Evolutionary conservation across 2,329 filamentous ascomycete species (phyloP), one percentile per base, ranked within the genome.

Genomic region (Drechslerella dactyloides): DNA sequence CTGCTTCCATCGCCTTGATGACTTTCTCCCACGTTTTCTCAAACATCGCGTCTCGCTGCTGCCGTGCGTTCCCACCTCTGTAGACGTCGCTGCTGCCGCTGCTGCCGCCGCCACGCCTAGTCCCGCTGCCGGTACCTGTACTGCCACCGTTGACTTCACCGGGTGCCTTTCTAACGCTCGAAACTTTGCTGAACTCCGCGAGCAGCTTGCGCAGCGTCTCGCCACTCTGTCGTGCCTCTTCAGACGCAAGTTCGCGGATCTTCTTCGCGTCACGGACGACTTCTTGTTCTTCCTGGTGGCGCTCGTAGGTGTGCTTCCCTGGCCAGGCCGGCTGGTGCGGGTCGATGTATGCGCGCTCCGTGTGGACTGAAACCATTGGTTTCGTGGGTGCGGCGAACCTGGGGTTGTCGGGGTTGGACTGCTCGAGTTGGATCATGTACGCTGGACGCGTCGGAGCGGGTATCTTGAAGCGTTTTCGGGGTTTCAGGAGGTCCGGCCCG

Each of bases 161-260:
- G 4, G 33, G 27, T n/a, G 59, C 55, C 37, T 61, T 61, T 2
- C 44, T 55, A 17, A 59, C 68, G 1, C 60, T 65, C 0, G 68
- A 72, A 15, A 55, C 68, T 17, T 68, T 73, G 35, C 69, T 73
- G 27, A 73, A 68, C 48, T 73, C 84, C 2, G 83, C 82, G 76
- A 89, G 80, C 76, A 77, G 42, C 56, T 86, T 87, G 54, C 87
- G 81, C 73, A 89, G 78, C 19, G 86, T 86, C 75, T 88, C 85
- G 77, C 89, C 87, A 6, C 86, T 87, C 69, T 87, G 78, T 51
- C 87, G 83, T 13, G 86, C 86, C 77, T 89, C 87, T 76, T 88
- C 83, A 2, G 86, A 88, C 2, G 86, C 86, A 65, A 83, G 82
- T 76, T 89, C 87, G 40, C 86, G 80, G 52, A 88, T 85, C 74